Evolutionary conservation across 2,329 filamentous ascomycete genomes (phyloP), one percentile per base, ranked within the genome.

Genomic region (Dothideomycetes sp.): DNA sequence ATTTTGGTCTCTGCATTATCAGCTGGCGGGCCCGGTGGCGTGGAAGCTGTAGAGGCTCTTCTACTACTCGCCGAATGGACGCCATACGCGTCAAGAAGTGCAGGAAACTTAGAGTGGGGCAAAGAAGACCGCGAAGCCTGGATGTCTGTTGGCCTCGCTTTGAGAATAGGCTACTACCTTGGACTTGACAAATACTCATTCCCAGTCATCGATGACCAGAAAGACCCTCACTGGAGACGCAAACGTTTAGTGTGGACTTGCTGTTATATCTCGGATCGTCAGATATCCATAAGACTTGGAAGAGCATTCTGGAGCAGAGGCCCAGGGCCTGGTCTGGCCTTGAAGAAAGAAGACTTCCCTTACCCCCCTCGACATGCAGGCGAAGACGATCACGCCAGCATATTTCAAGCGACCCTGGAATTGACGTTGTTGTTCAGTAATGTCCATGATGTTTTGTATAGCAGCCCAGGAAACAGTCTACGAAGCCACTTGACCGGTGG

Each of bases 231-330:
- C 15, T 73, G 77, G 50, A 72, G 73, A 47, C 72, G 80, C 10
- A 78, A 79, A 45, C 66, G 79, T 15, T 65, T 84, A 17, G 77
- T 79, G 0, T 84, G 80, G 80, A 77, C 78, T 12, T 69, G 69
- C 19, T 81, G 77, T 54, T 81, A 81, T 43, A 76, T 79, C 49
- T 77, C 73, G 31, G 78, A 82, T 50, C 65, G 78, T 11, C 68
- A 80, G 46, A 80, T 84, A 10, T 83, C 79, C 7, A 81, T 84
- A 19, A 69, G 80, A 4, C 73, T 84, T 29, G 80, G 81, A 8
- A 76, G 79, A 46, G 80, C 78, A 0, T 85, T 84, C 52, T 85
- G 81, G 80, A 81, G 78, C 31, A 68, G 80, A 45, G 80, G 80
- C 0, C 80, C 80, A 0, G 79, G 79, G 0, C 78, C 78, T 1